Evolutionary conservation across 306 rosid species (phyloP), one percentile per base, ranked within the genome.

Genomic region (Medicago ruthenica): DNA sequence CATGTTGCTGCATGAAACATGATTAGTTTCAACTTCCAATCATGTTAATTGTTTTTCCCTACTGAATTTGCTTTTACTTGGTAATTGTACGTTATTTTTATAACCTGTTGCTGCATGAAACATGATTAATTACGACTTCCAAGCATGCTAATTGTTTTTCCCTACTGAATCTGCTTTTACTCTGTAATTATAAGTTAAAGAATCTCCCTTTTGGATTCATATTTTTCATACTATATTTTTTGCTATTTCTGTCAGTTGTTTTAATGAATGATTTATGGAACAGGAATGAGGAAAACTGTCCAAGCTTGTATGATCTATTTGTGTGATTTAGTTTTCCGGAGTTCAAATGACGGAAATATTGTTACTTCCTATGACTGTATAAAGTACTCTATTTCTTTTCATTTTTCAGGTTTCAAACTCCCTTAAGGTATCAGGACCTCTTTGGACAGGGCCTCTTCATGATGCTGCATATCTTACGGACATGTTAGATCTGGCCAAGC

Each of bases 401-500:
- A 27, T 78, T 75, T 81, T 76, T 64, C 82, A 89, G 97, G 92
- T 79, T 82, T 88, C 92, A 42, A 61, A 80, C 51, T 88, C 96
- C 11, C 77, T 89, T 1, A 82, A 84, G 79, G 93, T 95, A 75
- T 95, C 93, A 7, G 99, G 97, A 63, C 99, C 98, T 61, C 98
- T 95, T 64, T 95, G 98, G 98, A 90, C 96, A 8, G 98, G 98
- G 20, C 93, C 97, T 76, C 93, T 95, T 59, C 99, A 95, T 42
- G 81, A 87, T 63, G 82, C 89, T 15, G 79, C 88, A 17, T 89
- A 79, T 82, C 84, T 89, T 14, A 80, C 68, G 76, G 96, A 90
- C 44, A 89, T 95, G 97, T 81, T 88, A 69, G 64, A 83, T 67
- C 80, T 92, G 67, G 99, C 97, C 24, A 82, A 84, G 85, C 86